phyloP scores from a whole-genome alignment of 495 filamentous ascomycete genomes.

The Aspergillus avenaceus region DNA sequence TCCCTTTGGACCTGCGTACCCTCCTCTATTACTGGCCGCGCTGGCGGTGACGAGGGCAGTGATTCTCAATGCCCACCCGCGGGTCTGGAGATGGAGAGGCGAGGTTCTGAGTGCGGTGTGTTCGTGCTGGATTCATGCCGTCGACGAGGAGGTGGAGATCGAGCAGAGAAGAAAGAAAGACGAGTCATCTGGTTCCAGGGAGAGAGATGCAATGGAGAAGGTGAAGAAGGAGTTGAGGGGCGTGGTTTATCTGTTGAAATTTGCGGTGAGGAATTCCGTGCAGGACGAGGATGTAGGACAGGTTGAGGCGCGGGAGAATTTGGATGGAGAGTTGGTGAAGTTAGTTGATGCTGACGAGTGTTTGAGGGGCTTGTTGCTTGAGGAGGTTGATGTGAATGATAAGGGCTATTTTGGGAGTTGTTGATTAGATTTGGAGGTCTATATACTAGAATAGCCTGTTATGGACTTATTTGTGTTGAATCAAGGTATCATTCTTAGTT shows the following conservation, averaged over 20 bases:
- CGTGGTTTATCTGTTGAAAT: constrained; percentile 32
- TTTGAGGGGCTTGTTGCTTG: constrained; percentile 26
- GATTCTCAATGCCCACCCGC: constrained; percentile 69
- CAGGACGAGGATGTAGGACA: constrained; percentile 15
- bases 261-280: constrained; percentile 29
- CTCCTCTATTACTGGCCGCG: constrained; percentile 51
- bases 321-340: constrained; percentile 29
- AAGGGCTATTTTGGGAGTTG: constrained; percentile 7
- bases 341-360: constrained; percentile 34
- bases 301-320: constrained; percentile 19
- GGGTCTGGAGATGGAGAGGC: constrained; percentile 59
- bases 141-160: constrained; percentile 36
- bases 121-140: constrained; percentile 62
- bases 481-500: too few species aligned
- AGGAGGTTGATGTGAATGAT: constrained; percentile 15
- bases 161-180: not conserved
- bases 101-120: constrained; percentile 63
- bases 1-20: constrained; percentile 61
- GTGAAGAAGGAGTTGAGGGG: constrained; percentile 47
- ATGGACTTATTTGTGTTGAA: not conserved
- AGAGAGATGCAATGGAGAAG: constrained; percentile 9
- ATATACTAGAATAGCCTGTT: too few species aligned
- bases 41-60: constrained; percentile 51
- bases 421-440: too few species aligned
- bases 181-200: not conserved